Percentiles rank a stretch among this genome's conserved stretches.
Conservation (phyloP, 1,284 basidiomycete genomes). For the Leucoagaricus sp. region DNA sequence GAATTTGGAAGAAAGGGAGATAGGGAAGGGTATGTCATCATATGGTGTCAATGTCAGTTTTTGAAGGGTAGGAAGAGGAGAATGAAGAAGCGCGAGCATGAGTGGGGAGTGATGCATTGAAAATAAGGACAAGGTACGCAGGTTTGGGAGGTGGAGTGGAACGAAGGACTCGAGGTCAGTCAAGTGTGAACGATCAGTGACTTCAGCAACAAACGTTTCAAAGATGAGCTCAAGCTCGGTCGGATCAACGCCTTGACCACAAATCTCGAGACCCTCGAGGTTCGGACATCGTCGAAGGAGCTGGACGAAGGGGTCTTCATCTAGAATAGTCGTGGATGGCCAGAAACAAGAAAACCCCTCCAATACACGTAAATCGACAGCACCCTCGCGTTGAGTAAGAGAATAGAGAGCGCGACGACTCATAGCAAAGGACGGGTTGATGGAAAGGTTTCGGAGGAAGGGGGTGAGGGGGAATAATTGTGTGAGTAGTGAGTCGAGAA, state of each 20-base stretch:
- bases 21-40: constrained; percentile 59
- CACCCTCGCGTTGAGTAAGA: constrained; percentile 56
- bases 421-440: constrained; percentile 62
- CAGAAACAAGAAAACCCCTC: constrained; percentile 62
- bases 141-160: constrained; percentile 54
- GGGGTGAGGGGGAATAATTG: constrained; percentile 71
- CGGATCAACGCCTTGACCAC: constrained; percentile 58
- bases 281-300: constrained; percentile 58
- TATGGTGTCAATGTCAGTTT: constrained; percentile 77
- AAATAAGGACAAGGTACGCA: constrained; percentile 67
- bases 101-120: constrained; percentile 69
- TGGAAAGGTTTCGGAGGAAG: constrained; percentile 58
- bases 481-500: constrained; percentile 61
- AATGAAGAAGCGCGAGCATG: constrained; percentile 58
- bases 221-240: constrained; percentile 44
- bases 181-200: constrained; percentile 18
- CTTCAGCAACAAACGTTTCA: constrained; percentile 22
- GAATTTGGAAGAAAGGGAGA: constrained; percentile 59
- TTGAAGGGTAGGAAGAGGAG: constrained; percentile 64
- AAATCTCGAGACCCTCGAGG: constrained; percentile 69
- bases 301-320: constrained; percentile 51
- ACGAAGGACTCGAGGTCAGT: constrained; percentile 29
- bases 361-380: constrained; percentile 54
- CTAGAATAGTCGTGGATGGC: constrained; percentile 29
- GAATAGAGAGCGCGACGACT: constrained; percentile 61